Conservation (phyloP, 495 filamentous ascomycete genomes). For the Aspergillus affinis region DNA sequence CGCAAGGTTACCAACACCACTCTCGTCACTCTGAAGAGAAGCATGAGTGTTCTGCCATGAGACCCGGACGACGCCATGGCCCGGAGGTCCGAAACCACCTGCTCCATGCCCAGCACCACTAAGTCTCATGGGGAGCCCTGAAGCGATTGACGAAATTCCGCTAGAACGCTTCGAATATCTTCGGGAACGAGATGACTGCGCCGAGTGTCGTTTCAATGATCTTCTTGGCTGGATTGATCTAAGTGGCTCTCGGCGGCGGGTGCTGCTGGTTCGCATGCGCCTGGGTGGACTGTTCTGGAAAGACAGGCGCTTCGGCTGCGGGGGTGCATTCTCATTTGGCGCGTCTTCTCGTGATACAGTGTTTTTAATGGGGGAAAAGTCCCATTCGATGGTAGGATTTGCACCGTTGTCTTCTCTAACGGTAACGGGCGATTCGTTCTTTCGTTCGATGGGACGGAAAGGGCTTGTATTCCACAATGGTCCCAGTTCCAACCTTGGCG, state of each 20-base stretch:
- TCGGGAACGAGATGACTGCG: constrained; percentile 40
- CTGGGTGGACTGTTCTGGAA: constrained; percentile 32
- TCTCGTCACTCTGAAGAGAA: constrained; percentile 42
- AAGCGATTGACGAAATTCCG: constrained; percentile 40
- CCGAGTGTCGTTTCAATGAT: constrained; percentile 43
- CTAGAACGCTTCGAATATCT: constrained; percentile 46
- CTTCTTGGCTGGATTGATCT: constrained; percentile 41
- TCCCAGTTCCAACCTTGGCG: constrained; percentile 38
- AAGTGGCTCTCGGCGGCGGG: constrained; percentile 39
- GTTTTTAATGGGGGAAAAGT: constrained; percentile 29
- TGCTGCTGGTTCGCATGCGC: constrained; percentile 33
- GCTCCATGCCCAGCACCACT: constrained; percentile 51
- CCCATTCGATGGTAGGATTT: constrained; percentile 32
- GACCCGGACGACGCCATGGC: constrained; percentile 42
- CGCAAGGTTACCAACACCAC: constrained; percentile 35
- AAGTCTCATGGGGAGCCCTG: constrained; percentile 39
- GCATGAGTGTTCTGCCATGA: constrained; percentile 49
- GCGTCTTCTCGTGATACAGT: constrained; percentile 29
- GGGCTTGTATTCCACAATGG: constrained; percentile 38
- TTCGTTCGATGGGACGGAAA: constrained; percentile 14
- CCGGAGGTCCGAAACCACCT: constrained; percentile 48
- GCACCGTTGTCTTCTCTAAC: constrained; percentile 10
- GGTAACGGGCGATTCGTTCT: constrained; percentile 20
- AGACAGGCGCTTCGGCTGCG: constrained; percentile 34
- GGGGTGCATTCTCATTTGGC: constrained; percentile 18